Evolutionary conservation across 306 rosid species (phyloP), one percentile per base, ranked within the genome.

Genomic region (Cicer chorassanicum): DNA sequence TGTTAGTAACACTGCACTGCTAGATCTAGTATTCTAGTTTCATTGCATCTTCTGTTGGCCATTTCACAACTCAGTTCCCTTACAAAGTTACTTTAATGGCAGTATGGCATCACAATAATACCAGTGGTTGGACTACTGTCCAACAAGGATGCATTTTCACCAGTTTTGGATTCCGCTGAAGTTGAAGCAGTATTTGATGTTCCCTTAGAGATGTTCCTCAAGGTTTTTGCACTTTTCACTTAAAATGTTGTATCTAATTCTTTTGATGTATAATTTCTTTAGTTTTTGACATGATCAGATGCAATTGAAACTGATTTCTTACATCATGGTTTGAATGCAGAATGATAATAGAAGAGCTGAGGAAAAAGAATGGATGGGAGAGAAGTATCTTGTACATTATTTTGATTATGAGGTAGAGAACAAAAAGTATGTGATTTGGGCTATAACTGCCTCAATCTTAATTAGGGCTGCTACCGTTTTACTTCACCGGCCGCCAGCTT

Each of bases 191-290:
- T 93, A 74, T 93, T 93, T 53, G 87, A 93, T 79, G 96, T 74
- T 75, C 98, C 98, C 2, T 81, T 93, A 74, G 96, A 88, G 79
- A 86, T 93, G 97, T 91, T 91, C 84, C 97, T 91, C 73, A 87
- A 91, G 98, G 98, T 92, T 62, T 88, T 44, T 48, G n/a, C 34
- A 38, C 56, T 69, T 74, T 51, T 82, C 38, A 13, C 78, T 41
- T 40, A 7, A n/a, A 29, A 56, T 65, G 65, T 57, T 74, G 63
- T 7, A 8, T 41, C 21, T 57, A 10, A 5, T 14, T 14, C 16
- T 16, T 1, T 49, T 14, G 3, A 7, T 29, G 10, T 55, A 39
- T 39, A 14, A 8, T 0, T 14, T 48, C n/a, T 73, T 6, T 13
- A 39, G 19, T 4, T 18, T 68, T 65, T 55, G 43, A 29, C 50